These are phyloP conservation scores for Fonsecaea erecta DNA, from an alignment of 2,329 filamentous ascomycete species.

Conservation along the genomic window DNA sequence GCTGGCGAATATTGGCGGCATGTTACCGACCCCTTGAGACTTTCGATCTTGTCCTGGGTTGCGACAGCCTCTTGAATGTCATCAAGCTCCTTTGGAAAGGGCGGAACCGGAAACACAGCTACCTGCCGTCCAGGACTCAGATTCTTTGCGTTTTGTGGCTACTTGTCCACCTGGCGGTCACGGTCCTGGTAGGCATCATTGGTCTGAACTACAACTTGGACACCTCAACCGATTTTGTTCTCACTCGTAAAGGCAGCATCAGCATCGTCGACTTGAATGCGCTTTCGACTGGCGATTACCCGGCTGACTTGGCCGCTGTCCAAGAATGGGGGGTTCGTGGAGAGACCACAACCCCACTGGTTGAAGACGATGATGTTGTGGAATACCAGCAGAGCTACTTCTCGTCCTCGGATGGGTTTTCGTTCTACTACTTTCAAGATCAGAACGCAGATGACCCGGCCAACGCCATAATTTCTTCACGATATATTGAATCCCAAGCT, in stretches of 20 bases:
- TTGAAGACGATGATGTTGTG: constrained; percentile 6
- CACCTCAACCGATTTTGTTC: constrained; percentile 16
- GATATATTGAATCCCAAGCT: constrained; percentile 26
- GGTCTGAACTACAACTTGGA: constrained; percentile 36
- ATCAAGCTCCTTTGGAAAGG: constrained; percentile 31
- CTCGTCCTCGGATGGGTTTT: constrained; percentile 19
- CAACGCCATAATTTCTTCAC: constrained; percentile 11
- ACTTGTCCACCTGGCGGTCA: constrained; percentile 30
- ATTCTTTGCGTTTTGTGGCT: constrained; percentile 32
- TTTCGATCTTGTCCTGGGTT: constrained; percentile 36
- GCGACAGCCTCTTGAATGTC: constrained; percentile 32
- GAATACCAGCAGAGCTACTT: constrained; percentile 33
- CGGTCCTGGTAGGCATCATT: constrained; percentile 34
- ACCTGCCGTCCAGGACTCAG: constrained; percentile 31
- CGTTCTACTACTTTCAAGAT: constrained; percentile 33
- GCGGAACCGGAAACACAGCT: constrained; percentile 17
- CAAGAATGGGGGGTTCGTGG: constrained; percentile 33
- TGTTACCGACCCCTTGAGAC: constrained; percentile 31
- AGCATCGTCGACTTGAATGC: constrained; percentile 30
- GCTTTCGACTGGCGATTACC: constrained; percentile 21
- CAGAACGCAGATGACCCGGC: constrained; percentile 22
- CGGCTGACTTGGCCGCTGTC: constrained; percentile 20
- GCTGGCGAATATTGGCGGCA: constrained; percentile 32
- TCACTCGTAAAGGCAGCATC: constrained; percentile 19
- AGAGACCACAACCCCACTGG: constrained; percentile 18